Evolutionary conservation across 108 stramenopile genomes (phyloP).

Genomic region (Nitzschia palea): DNA sequence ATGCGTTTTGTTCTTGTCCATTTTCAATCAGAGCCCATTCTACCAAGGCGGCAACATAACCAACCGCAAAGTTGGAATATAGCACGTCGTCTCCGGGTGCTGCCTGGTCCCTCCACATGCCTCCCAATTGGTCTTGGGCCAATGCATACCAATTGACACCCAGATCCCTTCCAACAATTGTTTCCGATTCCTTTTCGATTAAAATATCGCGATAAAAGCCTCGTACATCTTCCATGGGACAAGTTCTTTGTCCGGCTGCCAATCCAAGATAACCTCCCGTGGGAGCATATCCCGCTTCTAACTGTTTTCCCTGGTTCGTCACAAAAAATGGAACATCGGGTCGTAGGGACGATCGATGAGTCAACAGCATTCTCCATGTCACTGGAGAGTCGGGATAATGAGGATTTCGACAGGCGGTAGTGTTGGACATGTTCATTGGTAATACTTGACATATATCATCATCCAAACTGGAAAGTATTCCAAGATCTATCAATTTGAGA

Average conservation of each 20-base stretch:
- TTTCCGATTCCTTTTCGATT: background rate
- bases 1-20: background rate
- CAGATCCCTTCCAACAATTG: constrained; percentile 6
- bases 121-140: background rate
- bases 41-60: constrained; percentile 25
- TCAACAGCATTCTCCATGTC: constrained; percentile 32
- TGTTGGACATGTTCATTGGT: background rate
- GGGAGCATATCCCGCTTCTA: constrained; percentile 10
- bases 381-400: constrained; percentile 7
- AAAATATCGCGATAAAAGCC: constrained; percentile 29
- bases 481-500: constrained; percentile 8
- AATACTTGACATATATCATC: constrained; percentile 33
- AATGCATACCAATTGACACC: constrained; percentile 17
- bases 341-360: constrained; percentile 28
- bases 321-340: background rate
- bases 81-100: background rate
- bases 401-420: constrained; percentile 24
- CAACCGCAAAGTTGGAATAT: constrained; percentile 25
- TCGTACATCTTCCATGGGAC: constrained; percentile 17
- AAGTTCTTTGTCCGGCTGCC: constrained; percentile 22
- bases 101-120: constrained; percentile 4
- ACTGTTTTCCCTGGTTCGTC: background rate
- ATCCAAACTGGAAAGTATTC: constrained; percentile 18
- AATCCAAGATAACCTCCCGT: constrained; percentile 6
- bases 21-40: too few species aligned